phyloP scores from a whole-genome alignment of 139 green algal species.

The Chlorella sp. region DNA sequence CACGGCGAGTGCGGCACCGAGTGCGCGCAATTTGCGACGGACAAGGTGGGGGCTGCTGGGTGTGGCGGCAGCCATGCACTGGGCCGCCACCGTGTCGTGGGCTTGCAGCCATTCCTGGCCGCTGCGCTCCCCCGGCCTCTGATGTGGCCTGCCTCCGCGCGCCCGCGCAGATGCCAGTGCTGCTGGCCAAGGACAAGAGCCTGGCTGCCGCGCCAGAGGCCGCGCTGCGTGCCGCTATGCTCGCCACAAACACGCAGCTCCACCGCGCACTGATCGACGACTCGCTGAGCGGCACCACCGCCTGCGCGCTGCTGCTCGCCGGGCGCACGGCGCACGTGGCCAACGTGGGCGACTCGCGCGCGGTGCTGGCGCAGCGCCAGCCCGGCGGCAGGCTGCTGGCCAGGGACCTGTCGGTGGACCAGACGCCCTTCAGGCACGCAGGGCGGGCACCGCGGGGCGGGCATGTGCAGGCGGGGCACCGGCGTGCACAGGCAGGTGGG shows the following conservation, averaged over 20 bases:
- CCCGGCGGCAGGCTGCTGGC: constrained; percentile 29
- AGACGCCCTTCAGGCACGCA: constrained; percentile 82
- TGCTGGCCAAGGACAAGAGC: constrained; percentile 39
- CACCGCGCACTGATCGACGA: constrained; percentile 68
- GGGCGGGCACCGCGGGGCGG: no score
- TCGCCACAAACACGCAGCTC: constrained; percentile 79
- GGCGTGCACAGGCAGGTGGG: no score
- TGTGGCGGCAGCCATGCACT: not conserved
- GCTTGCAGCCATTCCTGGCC: not conserved
- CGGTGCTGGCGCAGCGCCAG: constrained; percentile 61
- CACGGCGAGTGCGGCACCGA: constrained; percentile 77
- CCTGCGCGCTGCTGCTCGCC: constrained; percentile 72
- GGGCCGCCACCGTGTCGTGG: not conserved
- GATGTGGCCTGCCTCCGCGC: no score
- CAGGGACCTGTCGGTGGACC: constrained; percentile 71
- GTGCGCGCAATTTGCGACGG: constrained; percentile 76
- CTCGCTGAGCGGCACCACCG: constrained; percentile 86
- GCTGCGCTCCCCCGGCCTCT: no score
- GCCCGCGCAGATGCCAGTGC: constrained; percentile 52
- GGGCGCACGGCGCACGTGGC: constrained; percentile 71
- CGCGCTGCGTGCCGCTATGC: constrained; percentile 64
- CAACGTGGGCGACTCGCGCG: constrained; percentile 94
- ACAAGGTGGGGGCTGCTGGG: constrained; percentile 57
- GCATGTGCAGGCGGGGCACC: no score
- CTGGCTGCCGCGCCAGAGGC: constrained; percentile 35